A percentile compares a stretch with the other conserved stretches of the same genome.
These are phyloP conservation scores for Ceratobasidium sp. DNA, from an alignment of 1,284 basidiomycete species.

Conservation along the genomic window DNA sequence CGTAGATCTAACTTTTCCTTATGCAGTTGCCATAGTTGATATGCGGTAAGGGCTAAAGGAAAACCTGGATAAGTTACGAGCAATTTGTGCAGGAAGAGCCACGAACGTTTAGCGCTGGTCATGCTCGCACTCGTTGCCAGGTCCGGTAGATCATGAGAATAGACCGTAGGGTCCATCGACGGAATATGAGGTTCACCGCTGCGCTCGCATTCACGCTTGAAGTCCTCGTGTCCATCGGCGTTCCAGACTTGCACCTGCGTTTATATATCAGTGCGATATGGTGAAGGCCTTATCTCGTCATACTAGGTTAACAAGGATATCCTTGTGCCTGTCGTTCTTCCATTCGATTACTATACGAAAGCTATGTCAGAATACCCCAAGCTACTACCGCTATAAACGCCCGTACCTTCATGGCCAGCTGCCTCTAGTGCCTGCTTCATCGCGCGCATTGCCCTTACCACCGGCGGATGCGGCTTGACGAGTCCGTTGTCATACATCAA, in stretches of 20 bases:
- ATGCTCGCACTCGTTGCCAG: conserved; percentile 15
- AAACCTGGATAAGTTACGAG: background rate
- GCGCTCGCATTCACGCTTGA: conserved; percentile 43
- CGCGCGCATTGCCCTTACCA: conserved; percentile 66
- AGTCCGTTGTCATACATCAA: conserved; percentile 70
- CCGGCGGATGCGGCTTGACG: conserved; percentile 73
- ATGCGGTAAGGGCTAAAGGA: conserved; percentile 51
- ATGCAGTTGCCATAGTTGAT: conserved; percentile 64
- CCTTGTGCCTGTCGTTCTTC: conserved; percentile 43
- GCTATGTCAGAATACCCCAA: no score
- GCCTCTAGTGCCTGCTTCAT: conserved; percentile 64
- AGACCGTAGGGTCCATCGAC: conserved; percentile 54
- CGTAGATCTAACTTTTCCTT: conserved; percentile 57
- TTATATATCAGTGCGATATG: background rate
- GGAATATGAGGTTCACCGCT: conserved; percentile 61
- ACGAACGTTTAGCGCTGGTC: conserved; percentile 14
- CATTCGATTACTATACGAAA: conserved; percentile 55
- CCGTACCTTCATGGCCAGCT: conserved; percentile 71
- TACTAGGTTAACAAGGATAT: conserved; percentile 38
- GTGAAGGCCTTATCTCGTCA: no score
- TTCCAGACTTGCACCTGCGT: conserved; percentile 42
- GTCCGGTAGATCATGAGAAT: conserved; percentile 23
- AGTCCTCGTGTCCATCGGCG: conserved; percentile 45
- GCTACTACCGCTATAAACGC: background rate
- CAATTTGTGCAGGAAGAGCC: conserved; percentile 34